A percentile compares a stretch with the other conserved stretches of the same genome.
phyloP scores from a whole-genome alignment of 306 rosid species.

The Morella rubra region DNA sequence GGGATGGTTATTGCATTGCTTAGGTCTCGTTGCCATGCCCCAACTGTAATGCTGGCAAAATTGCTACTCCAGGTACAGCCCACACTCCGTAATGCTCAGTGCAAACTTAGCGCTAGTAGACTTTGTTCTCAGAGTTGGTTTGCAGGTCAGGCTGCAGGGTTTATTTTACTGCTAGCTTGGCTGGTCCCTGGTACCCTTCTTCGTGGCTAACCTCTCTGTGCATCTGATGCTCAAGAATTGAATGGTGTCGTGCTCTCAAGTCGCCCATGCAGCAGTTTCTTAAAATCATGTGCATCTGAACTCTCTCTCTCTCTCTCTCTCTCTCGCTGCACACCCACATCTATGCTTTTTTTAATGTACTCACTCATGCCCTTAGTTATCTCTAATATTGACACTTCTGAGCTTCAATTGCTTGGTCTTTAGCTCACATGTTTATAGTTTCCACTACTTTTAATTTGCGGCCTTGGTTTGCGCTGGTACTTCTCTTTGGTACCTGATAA shows the following conservation, averaged over 20 bases:
- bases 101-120: no score
- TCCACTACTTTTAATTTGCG: neutral
- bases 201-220: conserved; percentile 84
- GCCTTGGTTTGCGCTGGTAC: neutral
- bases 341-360: neutral
- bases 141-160: no score
- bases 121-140: no score
- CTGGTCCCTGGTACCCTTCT: conserved; percentile 82
- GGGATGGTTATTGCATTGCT: conserved; percentile 76
- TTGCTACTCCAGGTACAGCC: conserved; percentile 98
- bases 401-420: neutral
- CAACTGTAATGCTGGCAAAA: conserved; percentile 81
- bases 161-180: conserved; percentile 54
- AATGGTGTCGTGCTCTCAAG: no score
- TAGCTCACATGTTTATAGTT: neutral
- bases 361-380: neutral
- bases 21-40: conserved; percentile 74
- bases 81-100: no score
- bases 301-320: neutral
- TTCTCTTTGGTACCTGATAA: neutral
- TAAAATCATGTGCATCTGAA: no score
- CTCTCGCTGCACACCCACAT: neutral
- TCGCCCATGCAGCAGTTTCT: conserved; percentile 71
- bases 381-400: neutral
- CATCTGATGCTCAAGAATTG: conserved; percentile 88